Evolutionary conservation across 108 stramenopile species (phyloP), one percentile per base, ranked within the genome.

Genomic region (Cyclotella atomus): DNA sequence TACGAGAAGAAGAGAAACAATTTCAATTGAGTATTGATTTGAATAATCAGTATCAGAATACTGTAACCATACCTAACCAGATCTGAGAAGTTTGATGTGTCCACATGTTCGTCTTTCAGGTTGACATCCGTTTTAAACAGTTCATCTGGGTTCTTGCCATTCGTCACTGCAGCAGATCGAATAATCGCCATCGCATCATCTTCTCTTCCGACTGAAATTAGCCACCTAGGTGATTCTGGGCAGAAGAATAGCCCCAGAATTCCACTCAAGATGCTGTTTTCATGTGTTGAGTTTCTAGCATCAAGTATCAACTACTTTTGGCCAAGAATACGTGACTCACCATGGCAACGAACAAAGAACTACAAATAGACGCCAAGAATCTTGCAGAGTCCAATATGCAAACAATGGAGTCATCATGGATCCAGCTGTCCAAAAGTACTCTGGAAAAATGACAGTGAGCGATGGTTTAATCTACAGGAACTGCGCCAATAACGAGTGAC

Each of bases 401-500:
- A 87, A 56, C 10, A 75, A 62, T 10, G 90, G 87, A 0, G 92
- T 88, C 59, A 81, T 79, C 57, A 95, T 55, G 35, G 80, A 79
- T 20, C 94, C 94, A 21, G 87, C 63, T 4, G 90, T 90, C 94
- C 94, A 95, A 61, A 92, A 95, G 52, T 88, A 95, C 59, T 95
- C 89, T 49, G 19, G 47, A 49, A 12, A 6, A 41, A 9, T 6
- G 12, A 41, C 6, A 9, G 38, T 41, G 12, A 41, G 12, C 38
- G 12, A 41, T 41, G 6, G 12, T n/a, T n/a, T n/a, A n/a, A n/a
- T n/a, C n/a, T n/a, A n/a, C n/a, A n/a, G n/a, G n/a, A n/a, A n/a
- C n/a, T n/a, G n/a, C n/a, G n/a, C n/a, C n/a, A n/a, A n/a, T n/a
- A n/a, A n/a, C n/a, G n/a, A n/a, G n/a, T n/a, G n/a, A n/a, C n/a